These are phyloP conservation scores for Metarhizium anisopliae DNA, from an alignment of 2,329 filamentous ascomycete species.

Conservation along the genomic window DNA sequence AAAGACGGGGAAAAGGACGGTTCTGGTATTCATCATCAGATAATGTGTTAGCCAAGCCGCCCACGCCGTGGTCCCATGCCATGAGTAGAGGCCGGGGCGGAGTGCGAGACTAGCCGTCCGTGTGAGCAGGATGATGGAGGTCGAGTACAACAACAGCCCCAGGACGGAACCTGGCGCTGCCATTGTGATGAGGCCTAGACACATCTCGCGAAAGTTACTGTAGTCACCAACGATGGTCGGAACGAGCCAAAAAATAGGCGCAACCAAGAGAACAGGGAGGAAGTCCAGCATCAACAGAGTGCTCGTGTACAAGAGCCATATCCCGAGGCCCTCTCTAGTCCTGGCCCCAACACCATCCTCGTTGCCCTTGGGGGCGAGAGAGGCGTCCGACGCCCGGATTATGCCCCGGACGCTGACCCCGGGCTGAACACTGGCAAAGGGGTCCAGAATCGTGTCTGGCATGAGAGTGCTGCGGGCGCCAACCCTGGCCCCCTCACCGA, in stretches of 20 bases:
- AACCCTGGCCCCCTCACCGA: constrained; percentile 11
- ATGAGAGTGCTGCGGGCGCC: constrained; percentile 12
- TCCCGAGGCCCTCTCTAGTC: background rate
- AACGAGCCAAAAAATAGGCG: constrained; percentile 7
- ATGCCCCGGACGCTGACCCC: constrained; percentile 9
- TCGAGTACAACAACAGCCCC: constrained; percentile 6
- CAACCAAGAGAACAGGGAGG: constrained; percentile 5
- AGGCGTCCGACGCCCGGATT: constrained; percentile 2
- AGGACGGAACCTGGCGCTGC: constrained; percentile 5
- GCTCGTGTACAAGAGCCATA: constrained; percentile 7
- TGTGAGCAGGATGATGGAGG: constrained; percentile 1
- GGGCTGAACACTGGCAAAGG: constrained; percentile 9
- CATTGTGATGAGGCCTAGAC: constrained; percentile 4
- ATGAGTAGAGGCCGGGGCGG: constrained; percentile 11
- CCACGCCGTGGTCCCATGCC: constrained; percentile 12
- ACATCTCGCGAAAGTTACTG: constrained; percentile 6
- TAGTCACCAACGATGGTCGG: constrained; percentile 8
- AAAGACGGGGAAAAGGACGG: constrained; percentile 10
- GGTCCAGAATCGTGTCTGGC: constrained; percentile 10
- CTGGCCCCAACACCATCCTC: background rate
- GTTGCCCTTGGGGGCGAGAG: constrained; percentile 1
- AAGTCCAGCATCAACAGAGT: constrained; percentile 9
- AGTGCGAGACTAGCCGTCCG: constrained; percentile 8
- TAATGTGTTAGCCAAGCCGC: constrained; percentile 12
- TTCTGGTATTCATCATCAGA: constrained; percentile 9